These are phyloP conservation scores for Fusarium nanum DNA, from an alignment of 2,329 filamentous ascomycete species.

Conservation along the genomic window DNA sequence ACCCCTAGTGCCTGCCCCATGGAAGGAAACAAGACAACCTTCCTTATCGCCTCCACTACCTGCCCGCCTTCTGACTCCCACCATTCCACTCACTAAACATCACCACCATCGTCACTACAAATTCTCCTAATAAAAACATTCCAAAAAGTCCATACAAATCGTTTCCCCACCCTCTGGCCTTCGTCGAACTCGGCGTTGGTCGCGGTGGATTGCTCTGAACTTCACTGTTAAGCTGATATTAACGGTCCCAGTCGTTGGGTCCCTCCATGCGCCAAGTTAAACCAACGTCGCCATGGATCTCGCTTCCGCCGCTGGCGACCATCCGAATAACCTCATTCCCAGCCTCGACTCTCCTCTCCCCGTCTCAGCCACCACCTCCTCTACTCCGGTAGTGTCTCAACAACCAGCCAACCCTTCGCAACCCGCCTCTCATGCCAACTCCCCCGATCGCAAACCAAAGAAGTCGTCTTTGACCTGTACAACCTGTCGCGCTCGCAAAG, in stretches of 20 bases:
- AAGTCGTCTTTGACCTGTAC: constrained; percentile 63
- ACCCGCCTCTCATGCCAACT: constrained; percentile 43
- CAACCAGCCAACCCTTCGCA: constrained; percentile 36
- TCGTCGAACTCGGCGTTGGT: constrained; percentile 31
- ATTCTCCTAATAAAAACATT: constrained; percentile 20
- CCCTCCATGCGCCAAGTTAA: constrained; percentile 44
- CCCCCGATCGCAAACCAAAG: constrained; percentile 53
- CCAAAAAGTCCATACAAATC: constrained; percentile 8
- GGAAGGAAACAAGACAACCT: constrained; percentile 5
- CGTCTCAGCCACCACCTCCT: constrained; percentile 9
- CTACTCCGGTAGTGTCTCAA: constrained; percentile 26
- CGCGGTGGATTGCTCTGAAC: constrained; percentile 34
- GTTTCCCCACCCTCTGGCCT: constrained; percentile 22
- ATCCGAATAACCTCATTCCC: constrained; percentile 46
- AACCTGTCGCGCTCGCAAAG: constrained; percentile 67
- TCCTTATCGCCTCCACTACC: constrained; percentile 33
- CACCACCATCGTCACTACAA: constrained; percentile 27
- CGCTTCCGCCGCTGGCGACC: constrained; percentile 44
- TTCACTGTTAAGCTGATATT: constrained; percentile 32
- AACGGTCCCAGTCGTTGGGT: constrained; percentile 29
- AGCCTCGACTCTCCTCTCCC: constrained; percentile 44
- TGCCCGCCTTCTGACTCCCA: constrained; percentile 29
- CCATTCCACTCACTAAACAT: constrained; percentile 21
- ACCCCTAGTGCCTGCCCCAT: constrained; percentile 6
- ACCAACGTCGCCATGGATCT: constrained; percentile 46